These are phyloP conservation scores for Scheffersomyces illinoinensis DNA, from an alignment of 1,139 yeast genomes.

Conservation along the genomic window DNA sequence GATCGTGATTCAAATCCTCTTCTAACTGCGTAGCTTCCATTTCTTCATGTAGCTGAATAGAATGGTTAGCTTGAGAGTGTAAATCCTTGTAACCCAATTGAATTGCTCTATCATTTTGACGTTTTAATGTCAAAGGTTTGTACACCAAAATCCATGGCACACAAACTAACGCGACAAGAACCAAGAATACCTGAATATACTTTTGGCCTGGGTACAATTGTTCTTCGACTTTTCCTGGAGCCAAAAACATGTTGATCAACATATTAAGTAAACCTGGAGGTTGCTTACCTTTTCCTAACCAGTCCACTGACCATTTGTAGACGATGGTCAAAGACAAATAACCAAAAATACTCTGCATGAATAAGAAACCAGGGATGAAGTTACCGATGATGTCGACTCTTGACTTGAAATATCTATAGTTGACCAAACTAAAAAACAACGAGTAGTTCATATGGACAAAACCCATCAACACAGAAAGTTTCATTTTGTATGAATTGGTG, in stretches of 20 bases:
- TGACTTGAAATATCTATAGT: constrained; percentile 59
- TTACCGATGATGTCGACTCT: constrained; percentile 71
- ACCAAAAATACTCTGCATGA: constrained; percentile 85
- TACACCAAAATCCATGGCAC: constrained; percentile 74
- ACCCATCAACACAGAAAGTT: constrained; percentile 77
- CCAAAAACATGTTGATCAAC: constrained; percentile 77
- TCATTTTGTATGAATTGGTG: constrained; percentile 81
- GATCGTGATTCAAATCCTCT: constrained; percentile 21
- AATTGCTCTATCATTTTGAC: constrained; percentile 34
- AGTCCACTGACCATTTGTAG: constrained; percentile 77
- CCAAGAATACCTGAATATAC: constrained; percentile 56
- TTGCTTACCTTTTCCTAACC: constrained; percentile 66
- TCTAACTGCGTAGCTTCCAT: constrained; percentile 36
- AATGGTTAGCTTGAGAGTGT: constrained; percentile 34
- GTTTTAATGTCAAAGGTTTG: constrained; percentile 57
- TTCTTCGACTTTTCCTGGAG: constrained; percentile 74
- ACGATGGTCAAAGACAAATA: constrained; percentile 70
- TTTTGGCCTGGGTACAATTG: constrained; percentile 67
- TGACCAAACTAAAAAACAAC: constrained; percentile 65
- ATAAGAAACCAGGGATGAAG: constrained; percentile 74
- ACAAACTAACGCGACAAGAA: constrained; percentile 65
- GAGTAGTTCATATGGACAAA: constrained; percentile 78
- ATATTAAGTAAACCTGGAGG: constrained; percentile 82
- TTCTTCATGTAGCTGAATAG: constrained; percentile 28
- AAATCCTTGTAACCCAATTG: constrained; percentile 38